phyloP scores from a whole-genome alignment of 2,329 filamentous ascomycete species.

The Fusarium sp. region DNA sequence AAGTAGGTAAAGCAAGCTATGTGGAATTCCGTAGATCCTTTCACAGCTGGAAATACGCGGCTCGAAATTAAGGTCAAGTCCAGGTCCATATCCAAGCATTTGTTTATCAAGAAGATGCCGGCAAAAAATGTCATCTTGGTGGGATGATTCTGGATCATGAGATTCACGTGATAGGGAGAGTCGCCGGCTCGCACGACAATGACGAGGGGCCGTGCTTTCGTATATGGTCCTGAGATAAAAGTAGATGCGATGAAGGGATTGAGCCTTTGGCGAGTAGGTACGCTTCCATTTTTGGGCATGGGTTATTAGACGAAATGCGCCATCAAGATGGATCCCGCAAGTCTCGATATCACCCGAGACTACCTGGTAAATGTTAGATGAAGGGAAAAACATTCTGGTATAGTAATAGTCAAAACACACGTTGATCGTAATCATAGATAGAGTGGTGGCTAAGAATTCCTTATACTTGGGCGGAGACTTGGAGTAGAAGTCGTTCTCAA shows the following conservation, averaged over 20 bases:
- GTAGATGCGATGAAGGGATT: neutral
- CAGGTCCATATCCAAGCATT: too few relatives aligned
- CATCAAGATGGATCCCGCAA: neutral
- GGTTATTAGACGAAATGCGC: neutral
- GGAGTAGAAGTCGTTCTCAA: neutral
- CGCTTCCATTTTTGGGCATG: neutral
- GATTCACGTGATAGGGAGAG: too few relatives aligned
- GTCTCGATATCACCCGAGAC: neutral
- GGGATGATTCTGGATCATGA: too few relatives aligned
- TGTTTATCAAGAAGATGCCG: too few relatives aligned
- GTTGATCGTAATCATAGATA: neutral
- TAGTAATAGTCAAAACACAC: neutral
- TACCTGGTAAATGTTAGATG: neutral
- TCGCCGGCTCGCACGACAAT: too few relatives aligned
- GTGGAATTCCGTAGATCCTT: too few relatives aligned
- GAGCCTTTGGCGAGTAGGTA: neutral
- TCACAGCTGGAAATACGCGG: too few relatives aligned
- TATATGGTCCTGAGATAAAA: neutral
- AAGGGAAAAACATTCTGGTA: too few relatives aligned
- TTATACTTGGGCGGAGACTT: neutral
- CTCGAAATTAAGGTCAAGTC: too few relatives aligned
- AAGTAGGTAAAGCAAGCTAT: too few relatives aligned
- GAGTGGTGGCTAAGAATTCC: neutral
- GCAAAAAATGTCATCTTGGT: too few relatives aligned
- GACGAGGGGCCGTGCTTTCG: neutral